A percentile compares a stretch with the other conserved stretches of the same genome.
Evolutionary conservation across 176 grass and related monocot genomes (phyloP).

Genomic region (Cocos nucifera): DNA sequence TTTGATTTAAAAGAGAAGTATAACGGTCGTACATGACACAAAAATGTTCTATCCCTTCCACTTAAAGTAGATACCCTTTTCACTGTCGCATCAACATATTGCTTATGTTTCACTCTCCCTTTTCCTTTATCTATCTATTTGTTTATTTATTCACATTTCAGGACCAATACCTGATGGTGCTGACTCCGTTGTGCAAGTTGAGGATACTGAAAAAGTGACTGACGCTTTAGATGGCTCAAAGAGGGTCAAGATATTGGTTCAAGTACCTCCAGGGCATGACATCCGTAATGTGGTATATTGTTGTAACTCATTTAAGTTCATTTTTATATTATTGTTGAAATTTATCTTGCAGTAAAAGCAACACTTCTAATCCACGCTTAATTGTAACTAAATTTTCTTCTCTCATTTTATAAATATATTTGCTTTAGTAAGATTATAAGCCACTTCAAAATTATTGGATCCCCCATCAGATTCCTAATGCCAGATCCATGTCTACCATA

Average conservation of each 20-base stretch:
- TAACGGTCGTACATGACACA: no score
- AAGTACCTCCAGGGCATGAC: constrained; percentile 33
- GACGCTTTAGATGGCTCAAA: constrained; percentile 27
- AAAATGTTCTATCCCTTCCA: no score
- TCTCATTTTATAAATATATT: no score
- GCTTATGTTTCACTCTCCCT: neutral
- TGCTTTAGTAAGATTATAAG: no score
- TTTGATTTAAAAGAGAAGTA: no score
- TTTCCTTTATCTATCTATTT: neutral
- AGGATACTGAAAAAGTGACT: constrained; percentile 55
- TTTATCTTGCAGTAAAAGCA: no score
- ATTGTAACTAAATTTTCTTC: no score
- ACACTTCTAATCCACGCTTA: no score
- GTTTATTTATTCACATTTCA: constrained; percentile 6
- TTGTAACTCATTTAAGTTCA: neutral
- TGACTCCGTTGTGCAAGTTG: constrained; percentile 82
- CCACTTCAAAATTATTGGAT: no score
- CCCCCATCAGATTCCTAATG: no score
- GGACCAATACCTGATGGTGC: constrained; percentile 84
- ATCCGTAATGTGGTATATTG: constrained; percentile 62
- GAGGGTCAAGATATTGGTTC: constrained; percentile 54
- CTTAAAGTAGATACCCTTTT: no score
- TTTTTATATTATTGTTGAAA: neutral
- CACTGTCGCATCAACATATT: neutral
- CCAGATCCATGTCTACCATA: no score